Percentiles rank a stretch among this genome's conserved stretches.
These are phyloP conservation scores for Pascua guehoae DNA, from an alignment of 1,284 basidiomycete species.

Conservation along the genomic window DNA sequence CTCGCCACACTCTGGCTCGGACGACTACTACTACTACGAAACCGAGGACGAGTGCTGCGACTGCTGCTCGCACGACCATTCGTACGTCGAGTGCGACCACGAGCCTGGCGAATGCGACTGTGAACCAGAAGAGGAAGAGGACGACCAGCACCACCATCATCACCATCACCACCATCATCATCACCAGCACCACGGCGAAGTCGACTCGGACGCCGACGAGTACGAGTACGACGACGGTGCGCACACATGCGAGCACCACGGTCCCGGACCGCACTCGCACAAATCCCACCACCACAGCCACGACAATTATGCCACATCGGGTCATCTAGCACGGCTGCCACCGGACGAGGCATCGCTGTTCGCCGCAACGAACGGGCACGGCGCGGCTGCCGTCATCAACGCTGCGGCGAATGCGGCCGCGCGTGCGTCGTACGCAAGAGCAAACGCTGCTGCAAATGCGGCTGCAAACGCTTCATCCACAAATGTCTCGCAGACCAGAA, in stretches of 20 bases:
- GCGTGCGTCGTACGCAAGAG: too few relatives aligned
- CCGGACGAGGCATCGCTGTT: too few relatives aligned
- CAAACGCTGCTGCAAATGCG: too few relatives aligned
- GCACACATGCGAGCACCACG: conserved; percentile 11
- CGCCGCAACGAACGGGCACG: too few relatives aligned
- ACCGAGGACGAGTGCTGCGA: conserved; percentile 30
- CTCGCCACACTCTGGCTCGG: conserved; percentile 27
- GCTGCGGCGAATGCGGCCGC: too few relatives aligned
- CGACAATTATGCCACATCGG: too few relatives aligned
- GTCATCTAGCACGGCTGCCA: too few relatives aligned
- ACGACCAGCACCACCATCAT: conserved; percentile 14
- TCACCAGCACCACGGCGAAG: conserved; percentile 22
- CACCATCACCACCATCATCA: conserved; percentile 19
- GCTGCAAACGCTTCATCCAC: too few relatives aligned
- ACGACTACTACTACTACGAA: conserved; percentile 34
- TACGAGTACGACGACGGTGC: conserved; percentile 14
- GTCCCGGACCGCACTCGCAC: background rate
- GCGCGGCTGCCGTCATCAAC: too few relatives aligned
- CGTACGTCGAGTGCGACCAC: conserved; percentile 21
- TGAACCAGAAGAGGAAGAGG: conserved; percentile 13
- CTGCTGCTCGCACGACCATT: conserved; percentile 27
- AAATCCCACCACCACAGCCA: too few relatives aligned
- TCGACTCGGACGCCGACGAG: conserved; percentile 23
- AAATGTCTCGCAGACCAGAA: too few relatives aligned
- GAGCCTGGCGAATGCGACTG: conserved; percentile 15